Evolutionary conservation across 2,329 filamentous ascomycete species (phyloP).

Genomic region (Pyricularia grisea): DNA sequence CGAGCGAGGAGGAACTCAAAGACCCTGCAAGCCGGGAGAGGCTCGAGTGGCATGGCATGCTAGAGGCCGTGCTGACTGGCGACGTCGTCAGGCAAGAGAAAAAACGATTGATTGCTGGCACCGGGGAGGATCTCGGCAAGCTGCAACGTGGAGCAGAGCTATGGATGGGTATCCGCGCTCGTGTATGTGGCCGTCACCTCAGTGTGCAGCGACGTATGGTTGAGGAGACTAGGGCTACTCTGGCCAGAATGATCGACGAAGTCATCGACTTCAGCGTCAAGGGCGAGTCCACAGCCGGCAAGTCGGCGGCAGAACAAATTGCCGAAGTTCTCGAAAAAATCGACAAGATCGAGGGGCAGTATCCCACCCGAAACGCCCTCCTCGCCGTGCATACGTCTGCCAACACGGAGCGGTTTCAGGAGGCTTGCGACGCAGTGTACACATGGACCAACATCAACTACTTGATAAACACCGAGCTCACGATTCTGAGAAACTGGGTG

Average conservation of each 20-base stretch:
- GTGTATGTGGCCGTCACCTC: conserved; percentile 72
- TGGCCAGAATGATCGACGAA: conserved; percentile 71
- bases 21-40: conserved; percentile 82
- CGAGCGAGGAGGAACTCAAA: conserved; percentile 80
- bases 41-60: conserved; percentile 96
- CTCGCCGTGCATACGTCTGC: conserved; percentile 67
- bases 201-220: conserved; percentile 80
- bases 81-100: conserved; percentile 98
- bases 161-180: conserved; percentile 82
- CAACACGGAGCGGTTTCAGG: conserved; percentile 65
- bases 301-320: conserved; percentile 80
- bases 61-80: conserved; percentile 88
- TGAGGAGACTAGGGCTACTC: conserved; percentile 67
- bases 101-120: conserved; percentile 79
- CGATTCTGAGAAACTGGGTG: conserved; percentile 90
- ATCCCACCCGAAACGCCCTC: conserved; percentile 70
- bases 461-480: conserved; percentile 89
- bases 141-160: conserved; percentile 68
- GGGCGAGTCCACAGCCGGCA: conserved; percentile 84
- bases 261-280: conserved; percentile 93
- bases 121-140: conserved; percentile 46
- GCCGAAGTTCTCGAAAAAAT: conserved; percentile 84
- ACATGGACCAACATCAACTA: conserved; percentile 97
- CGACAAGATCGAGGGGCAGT: conserved; percentile 77
- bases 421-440: conserved; percentile 81